Percentiles rank a stretch among this genome's conserved stretches.
These are phyloP conservation scores for Hirsutella minnesotensis DNA, from an alignment of 2,329 filamentous ascomycete genomes.

Conservation along the genomic window DNA sequence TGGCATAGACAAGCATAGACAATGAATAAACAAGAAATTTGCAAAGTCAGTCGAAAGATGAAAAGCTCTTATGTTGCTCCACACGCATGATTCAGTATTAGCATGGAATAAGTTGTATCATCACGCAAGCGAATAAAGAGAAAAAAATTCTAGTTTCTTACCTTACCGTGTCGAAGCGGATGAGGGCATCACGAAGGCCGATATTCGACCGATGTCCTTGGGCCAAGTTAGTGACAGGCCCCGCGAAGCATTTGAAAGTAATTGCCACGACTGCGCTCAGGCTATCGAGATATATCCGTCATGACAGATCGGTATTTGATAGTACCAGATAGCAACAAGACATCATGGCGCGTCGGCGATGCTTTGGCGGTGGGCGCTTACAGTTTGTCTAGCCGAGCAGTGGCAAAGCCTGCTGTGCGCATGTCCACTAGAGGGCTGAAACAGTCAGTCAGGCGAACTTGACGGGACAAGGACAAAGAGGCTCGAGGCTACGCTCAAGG, in stretches of 20 bases:
- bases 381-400: background rate
- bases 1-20: slow-evolving; percentile 6
- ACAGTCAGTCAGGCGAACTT: background rate
- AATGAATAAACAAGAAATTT: slow-evolving; percentile 15
- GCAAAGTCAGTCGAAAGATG: slow-evolving; percentile 67
- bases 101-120: slow-evolving; percentile 63
- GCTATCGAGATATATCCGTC: slow-evolving; percentile 23
- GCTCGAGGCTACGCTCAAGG: background rate
- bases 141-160: slow-evolving; percentile 14
- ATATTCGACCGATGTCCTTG: too few relatives aligned
- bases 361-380: slow-evolving; percentile 5
- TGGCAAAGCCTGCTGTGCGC: background rate
- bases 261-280: slow-evolving; percentile 11
- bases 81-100: slow-evolving; percentile 60
- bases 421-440: background rate
- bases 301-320: slow-evolving; percentile 32
- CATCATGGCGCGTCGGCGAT: slow-evolving; percentile 21
- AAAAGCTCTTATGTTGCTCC: slow-evolving; percentile 64
- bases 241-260: background rate
- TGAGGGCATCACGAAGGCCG: too few relatives aligned
- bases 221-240: background rate
- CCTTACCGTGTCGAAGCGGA: slow-evolving; percentile 6
- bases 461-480: background rate
- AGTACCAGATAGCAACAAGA: slow-evolving; percentile 26
- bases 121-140: slow-evolving; percentile 33